Evolutionary conservation across 2,329 filamentous ascomycete species (phyloP), one percentile per base, ranked within the genome.

Genomic region (Lecanoromycetidae sp.): DNA sequence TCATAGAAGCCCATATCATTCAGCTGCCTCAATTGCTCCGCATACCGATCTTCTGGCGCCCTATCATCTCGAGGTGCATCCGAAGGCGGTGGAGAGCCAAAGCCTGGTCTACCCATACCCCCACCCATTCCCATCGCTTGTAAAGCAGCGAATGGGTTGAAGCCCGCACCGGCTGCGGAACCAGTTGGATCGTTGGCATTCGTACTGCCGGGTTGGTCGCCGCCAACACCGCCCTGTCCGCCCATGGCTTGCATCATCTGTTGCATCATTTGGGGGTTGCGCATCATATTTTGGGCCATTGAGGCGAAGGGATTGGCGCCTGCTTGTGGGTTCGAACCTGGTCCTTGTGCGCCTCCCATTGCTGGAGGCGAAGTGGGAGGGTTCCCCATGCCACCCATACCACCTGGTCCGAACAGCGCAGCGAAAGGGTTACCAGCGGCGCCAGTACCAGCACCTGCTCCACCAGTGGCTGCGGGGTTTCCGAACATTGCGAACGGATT

Each of bases 1-100:
- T 98, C 88, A 62, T 80, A 94, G 67, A 98, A 98, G 3, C 91
- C 91, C 91, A 98, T 98, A 55, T 96, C 91, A 63, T 98, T 98
- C 53, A 98, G 69, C 67, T 96, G 87, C 51, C 87, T 75, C 41
- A 98, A 71, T 66, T 98, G 90, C 26, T 85, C 80, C 3, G 84
- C 87, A 58, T 94, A 98, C 50, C 86, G 74, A 66, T 96, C 91
- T 70, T 98, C 91, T 0, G 91, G 90, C 4, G 91, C 88, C 52
- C 90, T 76, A 59, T 75, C 94, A 66, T 98, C 91, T 2, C 75
- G 66, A 4, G 87, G 83, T 15, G 76, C 66, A 10, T 75, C 64
- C 2, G 74, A 61, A 38, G 57, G 55, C 2, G 74, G 61, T 34
- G 56, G 52, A 9, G 43, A 37, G 26, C 47, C 52, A 17, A 30